Evolutionary conservation across 2,329 filamentous ascomycete species (phyloP).

Genomic region (Penicillium sp.): DNA sequence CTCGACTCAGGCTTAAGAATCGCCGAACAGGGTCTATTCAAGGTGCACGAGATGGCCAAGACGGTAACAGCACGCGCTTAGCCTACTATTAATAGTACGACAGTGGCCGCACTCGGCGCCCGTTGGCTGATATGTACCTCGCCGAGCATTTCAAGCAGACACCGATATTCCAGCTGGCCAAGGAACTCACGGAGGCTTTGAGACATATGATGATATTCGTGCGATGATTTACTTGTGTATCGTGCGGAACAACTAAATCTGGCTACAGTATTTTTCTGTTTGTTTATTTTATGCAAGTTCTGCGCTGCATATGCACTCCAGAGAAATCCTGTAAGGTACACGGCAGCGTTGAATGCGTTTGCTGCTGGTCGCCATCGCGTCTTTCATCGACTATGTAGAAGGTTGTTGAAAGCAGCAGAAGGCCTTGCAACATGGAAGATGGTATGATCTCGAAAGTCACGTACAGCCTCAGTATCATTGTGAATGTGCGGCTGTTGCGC

Average conservation of each 20-base stretch:
- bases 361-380: background rate
- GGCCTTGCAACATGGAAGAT: background rate
- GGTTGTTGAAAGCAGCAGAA: background rate
- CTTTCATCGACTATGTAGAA: background rate
- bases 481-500: too few relatives aligned
- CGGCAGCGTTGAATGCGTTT: background rate
- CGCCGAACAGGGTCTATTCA: background rate
- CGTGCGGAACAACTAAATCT: background rate
- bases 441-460: too few relatives aligned
- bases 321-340: background rate
- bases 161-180: background rate
- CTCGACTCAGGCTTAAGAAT: background rate
- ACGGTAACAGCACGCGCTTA: background rate
- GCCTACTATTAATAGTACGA: constrained; percentile 3
- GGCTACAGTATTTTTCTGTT: background rate
- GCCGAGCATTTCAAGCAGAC: background rate
- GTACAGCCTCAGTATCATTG: too few relatives aligned
- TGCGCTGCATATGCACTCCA: background rate
- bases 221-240: background rate
- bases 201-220: background rate
- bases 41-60: background rate
- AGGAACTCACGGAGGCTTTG: background rate
- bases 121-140: background rate
- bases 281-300: background rate
- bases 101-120: background rate